Evolutionary conservation across 768 basidiomycete species (phyloP), one percentile per base, ranked within the genome.

Genomic region (Coprinellus micaceus): DNA sequence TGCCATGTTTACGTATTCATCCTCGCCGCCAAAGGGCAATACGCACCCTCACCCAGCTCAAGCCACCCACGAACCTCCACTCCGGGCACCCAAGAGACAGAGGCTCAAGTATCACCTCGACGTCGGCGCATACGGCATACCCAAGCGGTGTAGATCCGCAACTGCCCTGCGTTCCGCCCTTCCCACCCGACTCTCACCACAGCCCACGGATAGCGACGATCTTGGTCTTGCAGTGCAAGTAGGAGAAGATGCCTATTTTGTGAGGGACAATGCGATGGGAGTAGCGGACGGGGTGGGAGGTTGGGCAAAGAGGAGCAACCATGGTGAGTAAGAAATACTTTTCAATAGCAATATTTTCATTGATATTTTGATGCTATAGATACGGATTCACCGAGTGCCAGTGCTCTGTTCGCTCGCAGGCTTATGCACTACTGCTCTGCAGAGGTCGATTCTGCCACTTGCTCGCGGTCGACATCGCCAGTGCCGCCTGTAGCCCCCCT

Each of bases 251-350:
- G 91, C 94, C 4, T 96, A 94, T 65, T 92, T 92, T 59, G 72
- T 91, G 5, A 75, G 82, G 4, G 81, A 86, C 56, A 89, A 94
- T 65, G 90, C 92, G 5, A 86, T 98, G 77, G 95, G 95, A 17
- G 88, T 98, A 9, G 92, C 94, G 3, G 95, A 98, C 66, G 95
- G 95, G 28, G 95, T 98, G 0, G 95, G 95, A 0, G 94, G 94
- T 0, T 97, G 94, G 94, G 80, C 86, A 70, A 75, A 56, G 65
- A 50, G 58, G 49, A 40, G 49, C 52, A 24, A 52, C 15, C 56
- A 57, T 7, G 56, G 56, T 57, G 17, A 9, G 56, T n/a, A 19
- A 4, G n/a, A 36, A 33, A 22, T 11, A 56, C 21, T 21, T 12
- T 46, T 44, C 44, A 41, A 7, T 28, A 13, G 28, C 30, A n/a